phyloP scores from a whole-genome alignment of 2,329 filamentous ascomycete genomes.

The Fusarium verticillioides region DNA sequence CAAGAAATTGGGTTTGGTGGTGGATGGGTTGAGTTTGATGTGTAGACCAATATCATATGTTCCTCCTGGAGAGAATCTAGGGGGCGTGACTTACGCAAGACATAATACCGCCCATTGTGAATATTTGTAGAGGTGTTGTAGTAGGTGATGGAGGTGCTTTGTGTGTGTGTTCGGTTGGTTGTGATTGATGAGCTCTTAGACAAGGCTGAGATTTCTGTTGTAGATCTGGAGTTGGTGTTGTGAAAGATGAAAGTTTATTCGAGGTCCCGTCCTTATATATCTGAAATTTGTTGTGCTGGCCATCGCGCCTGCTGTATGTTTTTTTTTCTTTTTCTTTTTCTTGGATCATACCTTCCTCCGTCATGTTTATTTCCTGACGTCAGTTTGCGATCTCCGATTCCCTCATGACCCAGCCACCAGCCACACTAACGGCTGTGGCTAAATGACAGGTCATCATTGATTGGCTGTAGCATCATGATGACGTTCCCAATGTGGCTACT shows the following conservation, averaged over 20 bases:
- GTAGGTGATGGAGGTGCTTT: constrained; percentile 18
- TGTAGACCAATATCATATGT: neutral
- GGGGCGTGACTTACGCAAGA: constrained; percentile 76
- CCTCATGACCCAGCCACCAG: constrained; percentile 33
- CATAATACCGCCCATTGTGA: constrained; percentile 80
- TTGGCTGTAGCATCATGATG: constrained; percentile 17
- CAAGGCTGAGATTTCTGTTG: neutral
- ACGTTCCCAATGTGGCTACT: constrained; percentile 27
- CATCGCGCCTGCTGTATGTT: constrained; percentile 6
- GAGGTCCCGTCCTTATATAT: constrained; percentile 29
- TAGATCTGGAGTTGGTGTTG: constrained; percentile 1
- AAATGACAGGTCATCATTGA: neutral
- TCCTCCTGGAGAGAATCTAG: neutral
- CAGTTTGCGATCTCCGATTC: constrained; percentile 25
- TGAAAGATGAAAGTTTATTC: neutral
- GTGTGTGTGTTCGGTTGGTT: neutral
- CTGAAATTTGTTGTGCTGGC: neutral
- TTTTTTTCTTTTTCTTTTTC: constrained; percentile 1
- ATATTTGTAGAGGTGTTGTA: neutral
- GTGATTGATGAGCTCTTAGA: neutral
- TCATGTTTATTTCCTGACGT: constrained; percentile 33
- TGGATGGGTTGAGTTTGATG: neutral
- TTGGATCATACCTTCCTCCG: constrained; percentile 15
- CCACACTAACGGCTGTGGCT: constrained; percentile 33
- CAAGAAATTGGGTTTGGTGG: too few relatives aligned